Conservation (phyloP, 495 filamentous ascomycete species). For the Neurospora africana region DNA sequence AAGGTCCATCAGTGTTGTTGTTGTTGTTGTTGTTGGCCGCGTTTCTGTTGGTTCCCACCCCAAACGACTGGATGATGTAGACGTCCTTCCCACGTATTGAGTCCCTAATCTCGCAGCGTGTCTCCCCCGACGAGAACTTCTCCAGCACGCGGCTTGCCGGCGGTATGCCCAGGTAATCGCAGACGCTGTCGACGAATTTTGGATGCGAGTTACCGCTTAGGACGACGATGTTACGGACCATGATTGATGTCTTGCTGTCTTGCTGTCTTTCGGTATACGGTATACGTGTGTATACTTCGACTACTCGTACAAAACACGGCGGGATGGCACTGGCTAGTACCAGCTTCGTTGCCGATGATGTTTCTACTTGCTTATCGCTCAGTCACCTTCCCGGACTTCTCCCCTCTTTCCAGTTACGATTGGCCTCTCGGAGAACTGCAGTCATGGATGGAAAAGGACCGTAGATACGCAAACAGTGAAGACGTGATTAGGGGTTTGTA, state of each 20-base stretch:
- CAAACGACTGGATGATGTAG: slow-evolving; percentile 79
- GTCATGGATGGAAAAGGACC: background rate
- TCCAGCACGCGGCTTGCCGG: slow-evolving; percentile 68
- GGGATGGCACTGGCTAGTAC: background rate
- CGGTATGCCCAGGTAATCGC: slow-evolving; percentile 75
- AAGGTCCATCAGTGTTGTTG: background rate
- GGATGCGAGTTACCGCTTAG: slow-evolving; percentile 92
- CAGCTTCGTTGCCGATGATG: background rate
- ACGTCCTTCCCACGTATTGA: slow-evolving; percentile 96
- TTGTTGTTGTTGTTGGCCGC: background rate
- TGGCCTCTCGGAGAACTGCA: background rate
- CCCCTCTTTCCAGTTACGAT: background rate
- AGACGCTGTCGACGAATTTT: slow-evolving; percentile 72
- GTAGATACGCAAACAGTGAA: background rate
- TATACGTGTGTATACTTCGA: background rate
- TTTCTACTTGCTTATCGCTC: background rate
- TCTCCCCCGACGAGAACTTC: slow-evolving; percentile 92
- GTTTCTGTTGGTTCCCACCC: background rate
- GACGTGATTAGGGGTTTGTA: background rate
- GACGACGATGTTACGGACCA: slow-evolving; percentile 95
- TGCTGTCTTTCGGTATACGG: background rate
- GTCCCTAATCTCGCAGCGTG: slow-evolving; percentile 87
- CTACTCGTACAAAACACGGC: background rate
- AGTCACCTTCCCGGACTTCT: background rate
- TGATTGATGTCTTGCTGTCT: background rate